These are phyloP conservation scores for Malassezia brasiliensis DNA, from an alignment of 1,284 basidiomycete species.

Conservation along the genomic window DNA sequence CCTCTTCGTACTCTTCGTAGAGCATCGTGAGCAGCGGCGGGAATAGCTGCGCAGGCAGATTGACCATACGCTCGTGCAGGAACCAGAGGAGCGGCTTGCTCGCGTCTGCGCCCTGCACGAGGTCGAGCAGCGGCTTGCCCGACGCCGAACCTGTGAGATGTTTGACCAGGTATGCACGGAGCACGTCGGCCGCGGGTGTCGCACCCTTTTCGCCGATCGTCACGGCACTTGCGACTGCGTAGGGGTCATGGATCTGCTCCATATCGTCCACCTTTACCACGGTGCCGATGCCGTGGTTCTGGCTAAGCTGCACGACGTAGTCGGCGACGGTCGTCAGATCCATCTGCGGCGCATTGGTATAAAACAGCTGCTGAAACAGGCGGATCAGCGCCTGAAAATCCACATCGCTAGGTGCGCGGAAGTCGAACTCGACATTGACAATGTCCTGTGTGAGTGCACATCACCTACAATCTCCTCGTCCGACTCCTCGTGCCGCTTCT, in stretches of 20 bases:
- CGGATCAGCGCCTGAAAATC: constrained; percentile 40
- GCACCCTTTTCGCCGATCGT: constrained; percentile 17
- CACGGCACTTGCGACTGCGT: constrained; percentile 38
- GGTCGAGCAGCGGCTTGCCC: constrained; percentile 22
- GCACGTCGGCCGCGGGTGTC: background rate
- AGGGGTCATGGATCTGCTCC: constrained; percentile 42
- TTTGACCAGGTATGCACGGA: constrained; percentile 21
- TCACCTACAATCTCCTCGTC: constrained; percentile 8
- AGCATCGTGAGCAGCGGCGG: constrained; percentile 45
- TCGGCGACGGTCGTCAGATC: constrained; percentile 30
- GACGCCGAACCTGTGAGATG: constrained; percentile 20
- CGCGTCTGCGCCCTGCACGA: constrained; percentile 21
- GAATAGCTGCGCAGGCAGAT: constrained; percentile 37
- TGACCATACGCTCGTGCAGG: constrained; percentile 46
- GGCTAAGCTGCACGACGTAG: constrained; percentile 23
- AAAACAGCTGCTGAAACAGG: constrained; percentile 43
- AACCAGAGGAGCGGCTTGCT: constrained; percentile 26
- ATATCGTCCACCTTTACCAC: constrained; percentile 39
- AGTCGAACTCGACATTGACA: constrained; percentile 47
- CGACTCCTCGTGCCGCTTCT: background rate
- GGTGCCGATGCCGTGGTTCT: constrained; percentile 29
- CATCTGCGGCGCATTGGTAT: constrained; percentile 39
- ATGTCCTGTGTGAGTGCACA: constrained; percentile 17
- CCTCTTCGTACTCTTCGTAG: constrained; percentile 27
- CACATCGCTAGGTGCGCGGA: constrained; percentile 33